Evolutionary conservation across 2,329 filamentous ascomycete genomes (phyloP).

Genomic region (Balansia obtecta): DNA sequence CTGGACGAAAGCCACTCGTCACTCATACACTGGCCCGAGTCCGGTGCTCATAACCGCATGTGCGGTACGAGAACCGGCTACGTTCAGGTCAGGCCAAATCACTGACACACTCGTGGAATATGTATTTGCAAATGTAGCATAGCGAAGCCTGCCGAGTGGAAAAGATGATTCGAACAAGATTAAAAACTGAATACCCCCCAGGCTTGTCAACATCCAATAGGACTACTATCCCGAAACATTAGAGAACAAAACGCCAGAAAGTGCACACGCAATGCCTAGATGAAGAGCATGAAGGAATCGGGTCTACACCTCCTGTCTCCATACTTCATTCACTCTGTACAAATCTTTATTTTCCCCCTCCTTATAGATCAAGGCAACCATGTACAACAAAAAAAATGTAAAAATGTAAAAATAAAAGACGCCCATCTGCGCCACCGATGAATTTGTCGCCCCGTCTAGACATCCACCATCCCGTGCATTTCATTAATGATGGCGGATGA

Average conservation of each 20-base stretch:
- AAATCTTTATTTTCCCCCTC: background rate
- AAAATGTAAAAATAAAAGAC: too few species aligned
- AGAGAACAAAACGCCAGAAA: background rate
- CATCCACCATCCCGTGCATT: background rate
- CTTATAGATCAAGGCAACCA: background rate
- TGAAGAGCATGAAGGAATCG: background rate
- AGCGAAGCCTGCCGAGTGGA: background rate
- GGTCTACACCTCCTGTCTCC: background rate
- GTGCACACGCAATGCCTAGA: background rate
- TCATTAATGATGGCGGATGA: background rate
- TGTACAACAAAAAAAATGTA: constrained; percentile 1
- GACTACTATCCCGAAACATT: background rate
- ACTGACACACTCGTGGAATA: too few species aligned
- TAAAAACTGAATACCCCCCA: background rate
- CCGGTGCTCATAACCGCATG: too few species aligned
- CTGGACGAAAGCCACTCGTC: too few species aligned
- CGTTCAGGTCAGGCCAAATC: too few species aligned
- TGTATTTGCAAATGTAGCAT: too few species aligned
- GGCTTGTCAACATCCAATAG: background rate
- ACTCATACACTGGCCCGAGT: too few species aligned
- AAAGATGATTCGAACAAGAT: background rate
- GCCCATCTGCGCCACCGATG: background rate
- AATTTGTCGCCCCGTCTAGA: background rate
- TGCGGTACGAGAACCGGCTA: too few species aligned
- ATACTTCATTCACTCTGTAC: background rate